Evolutionary conservation across 257 asterid species (phyloP).

Genomic region (Solanum arcanum): DNA sequence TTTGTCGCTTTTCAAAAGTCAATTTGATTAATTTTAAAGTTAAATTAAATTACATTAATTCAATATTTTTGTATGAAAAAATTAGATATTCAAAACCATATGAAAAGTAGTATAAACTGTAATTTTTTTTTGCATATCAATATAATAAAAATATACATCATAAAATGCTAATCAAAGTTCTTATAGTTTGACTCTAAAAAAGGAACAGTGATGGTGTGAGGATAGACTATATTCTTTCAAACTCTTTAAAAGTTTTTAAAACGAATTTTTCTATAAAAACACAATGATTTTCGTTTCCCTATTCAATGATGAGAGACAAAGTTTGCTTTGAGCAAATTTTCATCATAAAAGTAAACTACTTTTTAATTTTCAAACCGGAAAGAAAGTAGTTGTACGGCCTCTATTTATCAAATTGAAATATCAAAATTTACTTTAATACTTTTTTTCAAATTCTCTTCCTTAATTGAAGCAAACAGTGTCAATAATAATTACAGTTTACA

Average conservation of each 20-base stretch:
- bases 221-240: not conserved
- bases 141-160: too few relatives aligned
- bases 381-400: not conserved
- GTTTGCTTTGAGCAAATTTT: not conserved
- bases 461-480: not conserved
- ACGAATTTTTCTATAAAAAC: not conserved
- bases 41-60: too few relatives aligned
- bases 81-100: too few relatives aligned
- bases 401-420: not conserved
- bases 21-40: too few relatives aligned
- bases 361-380: not conserved
- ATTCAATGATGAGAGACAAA: not conserved
- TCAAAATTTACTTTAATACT: not conserved
- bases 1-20: too few relatives aligned
- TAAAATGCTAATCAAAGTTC: too few relatives aligned
- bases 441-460: not conserved
- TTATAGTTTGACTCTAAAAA: too few relatives aligned
- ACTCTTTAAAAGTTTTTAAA: not conserved
- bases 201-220: not conserved
- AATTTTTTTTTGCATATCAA: too few relatives aligned
- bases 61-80: too few relatives aligned
- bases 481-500: not conserved
- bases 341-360: not conserved
- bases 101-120: too few relatives aligned
- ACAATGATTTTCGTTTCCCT: not conserved